These are phyloP conservation scores for Conticribra guillardii DNA, from an alignment of 108 stramenopile species.

Conservation along the genomic window DNA sequence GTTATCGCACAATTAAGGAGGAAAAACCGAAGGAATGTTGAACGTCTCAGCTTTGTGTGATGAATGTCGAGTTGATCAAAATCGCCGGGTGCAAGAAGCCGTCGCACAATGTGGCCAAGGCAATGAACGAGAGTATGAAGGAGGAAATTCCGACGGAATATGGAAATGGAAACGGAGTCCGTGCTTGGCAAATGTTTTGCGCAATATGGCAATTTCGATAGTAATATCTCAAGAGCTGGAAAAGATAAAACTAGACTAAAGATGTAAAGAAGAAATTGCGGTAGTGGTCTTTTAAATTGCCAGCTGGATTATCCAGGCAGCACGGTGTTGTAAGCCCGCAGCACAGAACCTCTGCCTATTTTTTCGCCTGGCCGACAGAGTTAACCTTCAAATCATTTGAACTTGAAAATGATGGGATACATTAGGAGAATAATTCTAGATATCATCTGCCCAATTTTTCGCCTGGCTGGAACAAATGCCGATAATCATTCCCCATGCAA, in stretches of 20 bases:
- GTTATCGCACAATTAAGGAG: too few species aligned
- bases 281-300: too few species aligned
- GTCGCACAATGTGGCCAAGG: background rate
- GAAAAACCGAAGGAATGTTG: too few species aligned
- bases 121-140: background rate
- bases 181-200: too few species aligned
- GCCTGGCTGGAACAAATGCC: constrained; percentile 71
- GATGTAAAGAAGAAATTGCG: too few species aligned
- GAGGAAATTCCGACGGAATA: background rate
- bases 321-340: too few species aligned
- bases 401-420: constrained; percentile 82
- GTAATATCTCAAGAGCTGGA: too few species aligned
- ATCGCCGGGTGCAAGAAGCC: background rate
- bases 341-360: constrained; percentile 90
- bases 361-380: constrained; percentile 62
- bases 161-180: too few species aligned
- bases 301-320: too few species aligned
- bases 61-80: background rate
- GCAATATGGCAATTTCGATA: too few species aligned
- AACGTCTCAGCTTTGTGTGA: background rate
- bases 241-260: too few species aligned
- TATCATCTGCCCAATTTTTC: constrained; percentile 83
- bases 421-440: constrained; percentile 74
- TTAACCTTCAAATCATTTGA: constrained; percentile 76
- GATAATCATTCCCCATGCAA: constrained; percentile 68